These are phyloP conservation scores for Cyclostephanos invisitatus DNA, from an alignment of 108 stramenopile species.

Conservation along the genomic window DNA sequence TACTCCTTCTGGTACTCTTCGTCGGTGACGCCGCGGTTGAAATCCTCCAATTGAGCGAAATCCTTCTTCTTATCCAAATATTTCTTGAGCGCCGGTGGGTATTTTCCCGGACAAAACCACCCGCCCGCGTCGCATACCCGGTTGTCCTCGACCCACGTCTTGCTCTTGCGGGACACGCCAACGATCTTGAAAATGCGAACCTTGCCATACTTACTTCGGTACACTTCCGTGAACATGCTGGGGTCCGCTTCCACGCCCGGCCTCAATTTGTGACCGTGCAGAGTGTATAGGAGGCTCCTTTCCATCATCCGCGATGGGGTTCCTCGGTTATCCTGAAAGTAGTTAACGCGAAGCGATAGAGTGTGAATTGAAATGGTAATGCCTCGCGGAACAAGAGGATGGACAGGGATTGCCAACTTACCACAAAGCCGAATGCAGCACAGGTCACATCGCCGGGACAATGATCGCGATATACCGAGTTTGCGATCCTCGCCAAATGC, in stretches of 20 bases:
- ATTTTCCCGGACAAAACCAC: slow-evolving; percentile 92
- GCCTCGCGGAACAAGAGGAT: neutral
- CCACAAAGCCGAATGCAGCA: slow-evolving; percentile 83
- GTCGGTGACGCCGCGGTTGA: slow-evolving; percentile 77
- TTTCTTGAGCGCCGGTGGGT: slow-evolving; percentile 81
- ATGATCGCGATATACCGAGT: slow-evolving; percentile 95
- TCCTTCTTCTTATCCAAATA: slow-evolving; percentile 77
- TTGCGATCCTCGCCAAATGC: slow-evolving; percentile 95
- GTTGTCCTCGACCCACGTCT: slow-evolving; percentile 85
- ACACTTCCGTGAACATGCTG: slow-evolving; percentile 84
- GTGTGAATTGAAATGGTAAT: slow-evolving; percentile 3
- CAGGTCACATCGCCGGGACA: slow-evolving; percentile 95
- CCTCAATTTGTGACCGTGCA: slow-evolving; percentile 80
- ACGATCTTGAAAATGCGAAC: slow-evolving; percentile 97
- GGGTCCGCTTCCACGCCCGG: slow-evolving; percentile 79
- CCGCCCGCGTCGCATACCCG: slow-evolving; percentile 82
- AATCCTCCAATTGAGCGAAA: slow-evolving; percentile 93
- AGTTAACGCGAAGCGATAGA: slow-evolving; percentile 3
- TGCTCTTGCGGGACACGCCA: slow-evolving; percentile 77
- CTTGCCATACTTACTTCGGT: slow-evolving; percentile 94
- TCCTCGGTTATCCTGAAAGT: slow-evolving; percentile 77
- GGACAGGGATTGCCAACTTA: slow-evolving; percentile 24
- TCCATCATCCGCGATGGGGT: slow-evolving; percentile 92
- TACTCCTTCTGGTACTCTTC: slow-evolving; percentile 89
- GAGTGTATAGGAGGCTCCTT: slow-evolving; percentile 89